phyloP scores from a whole-genome alignment of 176 grass and related monocot species.

The Raddia distichophylla region DNA sequence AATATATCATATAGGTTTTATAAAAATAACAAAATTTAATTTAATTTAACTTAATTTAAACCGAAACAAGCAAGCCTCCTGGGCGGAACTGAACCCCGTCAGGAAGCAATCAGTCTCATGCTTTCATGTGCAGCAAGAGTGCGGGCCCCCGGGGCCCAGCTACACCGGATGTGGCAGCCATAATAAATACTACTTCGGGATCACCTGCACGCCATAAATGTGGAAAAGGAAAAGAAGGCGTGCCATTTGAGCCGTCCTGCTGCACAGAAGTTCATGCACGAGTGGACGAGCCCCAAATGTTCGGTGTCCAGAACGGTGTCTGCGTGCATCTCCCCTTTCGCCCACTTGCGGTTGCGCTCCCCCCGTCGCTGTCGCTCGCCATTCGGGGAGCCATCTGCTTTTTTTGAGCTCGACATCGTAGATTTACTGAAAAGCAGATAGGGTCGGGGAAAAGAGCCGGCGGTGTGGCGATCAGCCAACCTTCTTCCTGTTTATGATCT shows the following conservation, averaged over 20 bases:
- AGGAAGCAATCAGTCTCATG: not conserved
- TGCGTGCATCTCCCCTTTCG: conserved; percentile 24
- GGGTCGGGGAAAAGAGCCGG: not conserved
- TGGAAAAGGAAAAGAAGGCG: conserved; percentile 27
- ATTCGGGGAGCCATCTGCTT: not conserved
- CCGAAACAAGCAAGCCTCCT: too few species aligned
- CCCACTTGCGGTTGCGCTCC: conserved; percentile 22
- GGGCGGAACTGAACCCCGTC: too few species aligned
- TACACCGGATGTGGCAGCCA: not conserved
- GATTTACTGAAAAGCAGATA: not conserved
- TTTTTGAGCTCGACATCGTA: not conserved
- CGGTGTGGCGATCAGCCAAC: not conserved
- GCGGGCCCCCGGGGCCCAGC: not conserved
- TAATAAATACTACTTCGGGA: not conserved
- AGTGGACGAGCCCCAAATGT: conserved; percentile 4
- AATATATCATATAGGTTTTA: too few species aligned
- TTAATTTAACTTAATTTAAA: too few species aligned
- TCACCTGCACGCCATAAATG: conserved; percentile 41
- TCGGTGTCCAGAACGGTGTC: not conserved
- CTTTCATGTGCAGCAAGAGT: not conserved
- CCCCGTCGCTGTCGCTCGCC: not conserved
- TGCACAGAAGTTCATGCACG: not conserved
- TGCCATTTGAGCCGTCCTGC: conserved; percentile 15
- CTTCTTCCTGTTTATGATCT: not conserved
- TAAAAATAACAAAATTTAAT: too few species aligned